These are phyloP conservation scores for Magnusiomyces ingens DNA, from an alignment of 1,139 yeast genomes.

Conservation along the genomic window DNA sequence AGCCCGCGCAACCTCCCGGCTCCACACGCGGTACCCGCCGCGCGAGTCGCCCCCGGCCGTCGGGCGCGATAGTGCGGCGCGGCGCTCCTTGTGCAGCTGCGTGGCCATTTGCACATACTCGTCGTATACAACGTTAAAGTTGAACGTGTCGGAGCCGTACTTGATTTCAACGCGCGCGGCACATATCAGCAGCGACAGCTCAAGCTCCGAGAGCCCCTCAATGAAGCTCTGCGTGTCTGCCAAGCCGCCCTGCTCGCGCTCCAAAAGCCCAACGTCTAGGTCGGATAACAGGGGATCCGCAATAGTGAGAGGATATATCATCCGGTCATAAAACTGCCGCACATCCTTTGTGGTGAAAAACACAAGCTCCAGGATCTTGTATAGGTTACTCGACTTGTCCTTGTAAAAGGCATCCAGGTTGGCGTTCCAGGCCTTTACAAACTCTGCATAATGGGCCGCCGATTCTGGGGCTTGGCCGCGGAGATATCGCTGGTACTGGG, in stretches of 20 bases:
- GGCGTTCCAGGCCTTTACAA: conserved; percentile 14
- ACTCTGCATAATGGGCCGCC: not conserved
- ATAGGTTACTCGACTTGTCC: conserved; percentile 30
- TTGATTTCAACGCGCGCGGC: conserved; percentile 66
- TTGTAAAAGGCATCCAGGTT: conserved; percentile 23
- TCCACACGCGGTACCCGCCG: conserved; percentile 31
- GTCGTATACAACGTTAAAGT: conserved; percentile 69
- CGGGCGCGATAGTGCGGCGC: conserved; percentile 24
- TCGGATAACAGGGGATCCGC: conserved; percentile 33
- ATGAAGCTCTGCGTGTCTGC: conserved; percentile 32
- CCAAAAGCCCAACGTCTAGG: conserved; percentile 27
- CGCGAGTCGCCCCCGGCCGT: conserved; percentile 14
- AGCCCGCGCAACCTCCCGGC: conserved; percentile 29
- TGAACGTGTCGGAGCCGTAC: conserved; percentile 45
- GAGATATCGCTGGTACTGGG: not conserved
- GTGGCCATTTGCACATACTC: conserved; percentile 63
- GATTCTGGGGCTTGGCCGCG: too few relatives aligned
- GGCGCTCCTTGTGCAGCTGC: conserved; percentile 40
- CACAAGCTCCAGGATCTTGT: conserved; percentile 39
- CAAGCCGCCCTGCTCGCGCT: conserved; percentile 23
- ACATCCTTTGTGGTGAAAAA: conserved; percentile 57
- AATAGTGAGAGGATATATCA: conserved; percentile 43
- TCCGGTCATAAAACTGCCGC: conserved; percentile 46
- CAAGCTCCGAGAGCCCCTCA: conserved; percentile 57
- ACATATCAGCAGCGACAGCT: conserved; percentile 59